Evolutionary conservation across 164 flowering plant species (phyloP), one percentile per base, ranked within the genome.

Genomic region (Euptelea pleiosperma): DNA sequence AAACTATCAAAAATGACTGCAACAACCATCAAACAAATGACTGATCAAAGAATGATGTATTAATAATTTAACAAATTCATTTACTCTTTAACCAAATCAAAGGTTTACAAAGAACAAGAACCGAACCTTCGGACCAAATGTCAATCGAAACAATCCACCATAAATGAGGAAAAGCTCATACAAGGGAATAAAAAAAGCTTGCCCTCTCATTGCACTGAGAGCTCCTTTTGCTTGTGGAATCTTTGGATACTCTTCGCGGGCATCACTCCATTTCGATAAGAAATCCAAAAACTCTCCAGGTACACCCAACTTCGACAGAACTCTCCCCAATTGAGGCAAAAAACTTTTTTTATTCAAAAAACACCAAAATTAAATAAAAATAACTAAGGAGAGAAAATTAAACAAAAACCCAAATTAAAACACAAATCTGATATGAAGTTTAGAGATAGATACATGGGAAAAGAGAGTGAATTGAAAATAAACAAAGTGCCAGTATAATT

Each of bases 1-100:
- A 93, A 34, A 93, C 95, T 62, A 93, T 86, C 62, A 93, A 64
- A 73, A 93, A 82, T 0, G 99, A 85, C 99, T 93, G 87, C 79
- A 81, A 60, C 45, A 60, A 62, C n/a, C 51, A 71, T 10, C 42
- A 34, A 18, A 62, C 15, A 65, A 22, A 28, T 25, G 24, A 60
- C 6, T 15, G 35, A 55, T 63, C 58, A 44, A 52, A 48, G 2
- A 53, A 26, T n/a, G n/a, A n/a, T n/a, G n/a, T n/a, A n/a, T n/a
- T n/a, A n/a, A n/a, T n/a, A n/a, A n/a, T n/a, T n/a, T n/a, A n/a
- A n/a, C n/a, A n/a, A n/a, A n/a, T n/a, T n/a, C n/a, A n/a, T n/a
- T n/a, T n/a, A n/a, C n/a, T n/a, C n/a, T n/a, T n/a, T n/a, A n/a
- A n/a, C n/a, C n/a, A n/a, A n/a, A 14, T 21, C 19, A 18, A 52